Conservation (phyloP, 2,329 filamentous ascomycete species). For the Microsporum audouinii region DNA sequence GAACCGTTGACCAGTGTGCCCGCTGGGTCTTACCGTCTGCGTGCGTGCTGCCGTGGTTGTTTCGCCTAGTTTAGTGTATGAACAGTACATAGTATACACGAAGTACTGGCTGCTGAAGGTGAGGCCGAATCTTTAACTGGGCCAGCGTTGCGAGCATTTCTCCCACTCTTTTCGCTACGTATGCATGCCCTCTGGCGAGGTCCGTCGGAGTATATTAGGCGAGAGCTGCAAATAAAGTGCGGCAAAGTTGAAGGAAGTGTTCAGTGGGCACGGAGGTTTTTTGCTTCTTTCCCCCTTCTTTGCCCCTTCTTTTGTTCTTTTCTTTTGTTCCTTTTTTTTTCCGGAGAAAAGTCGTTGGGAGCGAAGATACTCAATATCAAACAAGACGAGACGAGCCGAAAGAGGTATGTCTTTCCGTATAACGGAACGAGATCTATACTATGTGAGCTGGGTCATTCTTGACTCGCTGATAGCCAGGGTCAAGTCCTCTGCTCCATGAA, state of each 20-base stretch:
- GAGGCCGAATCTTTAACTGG: background rate
- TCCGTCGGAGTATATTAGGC: background rate
- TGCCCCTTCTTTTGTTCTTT: background rate
- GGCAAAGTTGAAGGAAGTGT: background rate
- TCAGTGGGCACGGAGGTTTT: background rate
- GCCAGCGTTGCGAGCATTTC: background rate
- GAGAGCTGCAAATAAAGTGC: background rate
- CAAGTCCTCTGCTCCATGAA: background rate
- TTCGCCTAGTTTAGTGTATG: background rate
- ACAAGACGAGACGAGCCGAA: background rate
- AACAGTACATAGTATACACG: background rate
- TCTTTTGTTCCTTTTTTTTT: background rate
- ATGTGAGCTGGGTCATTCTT: background rate
- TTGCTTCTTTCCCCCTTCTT: background rate
- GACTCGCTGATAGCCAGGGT: background rate
- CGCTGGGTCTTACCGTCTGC: background rate
- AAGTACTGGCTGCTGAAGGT: background rate
- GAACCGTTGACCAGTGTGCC: background rate
- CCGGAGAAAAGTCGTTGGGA: background rate
- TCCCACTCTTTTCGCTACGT: background rate
- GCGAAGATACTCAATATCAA: background rate
- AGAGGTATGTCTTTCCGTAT: background rate
- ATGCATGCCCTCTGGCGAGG: background rate
- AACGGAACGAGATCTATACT: background rate
- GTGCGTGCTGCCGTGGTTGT: background rate